A percentile compares a stretch with the other conserved stretches of the same genome.
These are phyloP conservation scores for Fraxinus platypoda DNA, from an alignment of 305 asterid genomes.

Conservation along the genomic window DNA sequence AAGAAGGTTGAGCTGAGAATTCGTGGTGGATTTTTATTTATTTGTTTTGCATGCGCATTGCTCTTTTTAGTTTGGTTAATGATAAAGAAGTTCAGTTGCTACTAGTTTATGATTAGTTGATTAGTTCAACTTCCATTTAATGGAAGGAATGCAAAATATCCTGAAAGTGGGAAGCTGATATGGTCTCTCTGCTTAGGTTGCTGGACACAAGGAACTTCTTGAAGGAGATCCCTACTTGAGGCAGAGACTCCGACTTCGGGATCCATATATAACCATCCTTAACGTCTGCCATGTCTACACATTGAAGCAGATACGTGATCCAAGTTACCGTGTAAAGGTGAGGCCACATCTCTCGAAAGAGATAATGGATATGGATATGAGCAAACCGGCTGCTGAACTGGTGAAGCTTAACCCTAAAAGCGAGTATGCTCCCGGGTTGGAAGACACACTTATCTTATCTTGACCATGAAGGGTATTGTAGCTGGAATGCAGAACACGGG, in stretches of 20 bases:
- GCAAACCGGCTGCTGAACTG: constrained; percentile 62
- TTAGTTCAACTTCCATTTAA: too few species aligned
- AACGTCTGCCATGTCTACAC: constrained; percentile 66
- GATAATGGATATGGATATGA: constrained; percentile 50
- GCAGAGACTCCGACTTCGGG: constrained; percentile 71
- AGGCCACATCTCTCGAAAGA: constrained; percentile 60
- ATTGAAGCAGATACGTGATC: constrained; percentile 69
- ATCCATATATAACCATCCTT: constrained; percentile 64
- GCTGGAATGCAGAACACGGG: constrained; percentile 88
- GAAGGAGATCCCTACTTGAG: constrained; percentile 83
- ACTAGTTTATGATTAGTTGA: background rate
- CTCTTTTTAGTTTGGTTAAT: background rate
- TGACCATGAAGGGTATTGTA: constrained; percentile 83
- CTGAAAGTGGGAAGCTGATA: too few species aligned
- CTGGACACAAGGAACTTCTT: constrained; percentile 64
- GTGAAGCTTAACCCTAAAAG: constrained; percentile 68
- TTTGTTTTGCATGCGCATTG: background rate
- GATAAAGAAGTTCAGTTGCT: background rate
- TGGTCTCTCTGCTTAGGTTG: constrained; percentile 44
- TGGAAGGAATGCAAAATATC: too few species aligned
- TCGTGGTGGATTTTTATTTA: background rate
- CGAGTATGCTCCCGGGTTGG: constrained; percentile 75
- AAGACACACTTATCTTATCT: constrained; percentile 73
- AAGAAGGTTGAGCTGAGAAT: background rate
- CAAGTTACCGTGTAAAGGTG: constrained; percentile 49